phyloP scores from a whole-genome alignment of 2,329 filamentous ascomycete species.

The Bisporella sp. region DNA sequence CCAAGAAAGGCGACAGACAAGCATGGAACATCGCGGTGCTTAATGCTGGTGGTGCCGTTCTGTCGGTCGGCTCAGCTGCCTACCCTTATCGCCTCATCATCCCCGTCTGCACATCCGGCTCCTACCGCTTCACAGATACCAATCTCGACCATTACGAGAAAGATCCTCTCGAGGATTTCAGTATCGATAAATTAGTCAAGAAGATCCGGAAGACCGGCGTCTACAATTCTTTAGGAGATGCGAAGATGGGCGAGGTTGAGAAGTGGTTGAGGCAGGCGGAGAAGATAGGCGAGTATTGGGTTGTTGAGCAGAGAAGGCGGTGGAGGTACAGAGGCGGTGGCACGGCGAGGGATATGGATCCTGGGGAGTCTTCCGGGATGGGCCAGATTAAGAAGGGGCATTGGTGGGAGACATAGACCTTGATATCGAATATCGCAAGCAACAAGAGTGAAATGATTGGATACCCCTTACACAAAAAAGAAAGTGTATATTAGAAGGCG shows the following conservation, averaged over 20 bases:
- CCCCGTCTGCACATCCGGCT: conserved; percentile 17
- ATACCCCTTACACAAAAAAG: too few relatives aligned
- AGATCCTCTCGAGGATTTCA: conserved; percentile 20
- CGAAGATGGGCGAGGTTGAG: conserved; percentile 21
- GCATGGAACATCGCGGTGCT: conserved; percentile 20
- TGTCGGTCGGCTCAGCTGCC: conserved; percentile 14
- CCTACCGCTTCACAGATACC: conserved; percentile 29
- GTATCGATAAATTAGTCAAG: conserved; percentile 11
- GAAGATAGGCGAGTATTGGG: conserved; percentile 31
- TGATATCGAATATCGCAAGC: too few relatives aligned
- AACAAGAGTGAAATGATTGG: too few relatives aligned
- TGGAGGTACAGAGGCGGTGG: conserved; percentile 15
- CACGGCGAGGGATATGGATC: too few relatives aligned
- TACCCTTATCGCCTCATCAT: conserved; percentile 16
- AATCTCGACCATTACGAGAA: conserved; percentile 30
- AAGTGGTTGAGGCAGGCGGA: conserved; percentile 27
- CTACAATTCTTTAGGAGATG: conserved; percentile 12
- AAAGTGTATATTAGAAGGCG: too few relatives aligned
- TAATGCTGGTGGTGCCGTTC: conserved; percentile 19
- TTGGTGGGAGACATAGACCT: too few relatives aligned
- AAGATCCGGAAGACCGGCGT: too few relatives aligned
- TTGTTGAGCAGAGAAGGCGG: conserved; percentile 24
- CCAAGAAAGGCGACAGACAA: conserved; percentile 26
- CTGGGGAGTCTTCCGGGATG: too few relatives aligned
- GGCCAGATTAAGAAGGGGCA: too few relatives aligned